phyloP scores from a whole-genome alignment of 768 basidiomycete genomes.

The Russula olivacea region DNA sequence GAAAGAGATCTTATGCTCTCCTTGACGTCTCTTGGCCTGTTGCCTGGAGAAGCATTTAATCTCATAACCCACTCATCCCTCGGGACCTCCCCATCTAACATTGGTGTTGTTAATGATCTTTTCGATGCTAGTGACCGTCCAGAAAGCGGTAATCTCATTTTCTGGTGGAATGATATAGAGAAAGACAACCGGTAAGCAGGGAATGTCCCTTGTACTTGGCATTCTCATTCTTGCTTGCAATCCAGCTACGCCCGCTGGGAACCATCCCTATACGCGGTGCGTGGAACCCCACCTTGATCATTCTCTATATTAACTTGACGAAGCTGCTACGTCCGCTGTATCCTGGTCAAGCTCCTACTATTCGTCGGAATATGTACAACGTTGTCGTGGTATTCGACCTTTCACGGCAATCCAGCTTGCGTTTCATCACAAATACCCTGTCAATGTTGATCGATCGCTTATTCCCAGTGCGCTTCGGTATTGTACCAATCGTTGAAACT shows the following conservation, averaged over 20 bases:
- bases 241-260: conserved; percentile 48
- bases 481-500: conserved; percentile 66
- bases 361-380: conserved; percentile 79
- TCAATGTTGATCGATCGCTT: conserved; percentile 64
- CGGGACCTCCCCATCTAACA: conserved; percentile 44
- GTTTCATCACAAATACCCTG: conserved; percentile 59
- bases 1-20: conserved; percentile 60
- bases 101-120: conserved; percentile 57
- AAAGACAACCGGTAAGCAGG: conserved; percentile 60
- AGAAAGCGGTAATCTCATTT: conserved; percentile 68
- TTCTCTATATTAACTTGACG: conserved; percentile 21
- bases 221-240: not conserved
- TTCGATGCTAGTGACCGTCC: conserved; percentile 85
- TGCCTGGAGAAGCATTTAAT: conserved; percentile 59
- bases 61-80: conserved; percentile 63
- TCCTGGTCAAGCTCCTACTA: conserved; percentile 70
- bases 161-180: conserved; percentile 91
- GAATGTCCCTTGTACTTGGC: conserved; percentile 12
- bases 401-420: conserved; percentile 51
- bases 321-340: conserved; percentile 74
- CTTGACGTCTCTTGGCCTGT: conserved; percentile 57
- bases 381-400: conserved; percentile 78
- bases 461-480: conserved; percentile 77
- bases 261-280: conserved; percentile 46
- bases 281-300: not conserved